Evolutionary conservation across 345 rosid genomes (phyloP), one percentile per base, ranked within the genome.

Genomic region (Angophora floribunda): DNA sequence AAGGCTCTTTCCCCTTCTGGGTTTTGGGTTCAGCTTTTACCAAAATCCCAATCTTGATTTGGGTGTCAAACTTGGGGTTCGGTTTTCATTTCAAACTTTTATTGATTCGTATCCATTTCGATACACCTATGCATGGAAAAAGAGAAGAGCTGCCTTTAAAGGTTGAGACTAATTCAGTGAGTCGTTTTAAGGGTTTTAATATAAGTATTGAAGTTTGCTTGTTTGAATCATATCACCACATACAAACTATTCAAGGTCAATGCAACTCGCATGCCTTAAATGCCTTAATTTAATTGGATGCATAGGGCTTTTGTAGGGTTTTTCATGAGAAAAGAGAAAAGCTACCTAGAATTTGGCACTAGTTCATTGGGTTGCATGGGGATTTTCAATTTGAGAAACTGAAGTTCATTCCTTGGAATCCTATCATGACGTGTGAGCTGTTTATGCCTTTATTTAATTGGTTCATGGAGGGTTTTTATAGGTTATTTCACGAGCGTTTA

Each of bases 381-480:
- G 28, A 55, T 55, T 55, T 55, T 55, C 5, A 55, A 55, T 9
- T 22, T 0, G 0, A 9, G 28, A 55, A 55, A 55, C 1, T 55
- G 61, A 55, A 22, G 1, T 55, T 22, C 28, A 0, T 2, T 22
- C 24, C 12, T 55, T 55, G 22, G 28, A 22, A 55, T 55, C 61
- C 0, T 55, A 2, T 55, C 61, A 22, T 6, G 9, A 9, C 8
- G 5, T 21, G 12, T 21, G 59, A 52, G 0, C 0, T 53, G 24
- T 52, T 52, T 52, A 50, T 11, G 14, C 13, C 14, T 50, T 55
- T 21, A 55, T 55, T 55, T 55, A 55, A 55, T 55, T 1, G 2
- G 0, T 55, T 55, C 5, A 2, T 0, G 0, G 0, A 0, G 0
- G 0, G 0, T 12, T 21, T 21, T 55, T 55, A 51, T 51, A 51